Evolutionary conservation across 2,329 filamentous ascomycete genomes (phyloP).

Genomic region (Neonectria neomacrospora): DNA sequence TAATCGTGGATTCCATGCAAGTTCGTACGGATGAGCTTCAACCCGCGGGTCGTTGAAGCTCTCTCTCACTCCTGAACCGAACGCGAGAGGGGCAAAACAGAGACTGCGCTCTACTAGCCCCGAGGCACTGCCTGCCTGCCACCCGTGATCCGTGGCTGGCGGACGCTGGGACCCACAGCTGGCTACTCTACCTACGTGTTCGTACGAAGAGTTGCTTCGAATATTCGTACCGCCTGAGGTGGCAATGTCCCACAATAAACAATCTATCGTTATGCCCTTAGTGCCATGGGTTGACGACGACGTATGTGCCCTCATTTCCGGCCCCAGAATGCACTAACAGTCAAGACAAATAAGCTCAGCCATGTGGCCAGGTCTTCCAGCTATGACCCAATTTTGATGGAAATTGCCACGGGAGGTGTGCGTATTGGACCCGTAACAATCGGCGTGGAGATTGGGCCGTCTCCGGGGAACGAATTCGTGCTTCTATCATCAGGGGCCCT

Average conservation of each 20-base stretch:
- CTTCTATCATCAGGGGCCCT: slow-evolving; percentile 11
- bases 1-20: slow-evolving; percentile 1
- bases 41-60: background rate
- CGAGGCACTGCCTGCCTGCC: background rate
- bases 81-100: background rate
- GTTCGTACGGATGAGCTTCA: background rate
- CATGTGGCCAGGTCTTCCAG: slow-evolving; percentile 12
- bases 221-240: background rate
- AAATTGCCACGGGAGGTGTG: slow-evolving; percentile 18
- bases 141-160: background rate
- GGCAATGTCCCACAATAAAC: slow-evolving; percentile 4
- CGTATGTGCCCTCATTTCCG: slow-evolving; percentile 27
- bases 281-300: slow-evolving; percentile 18
- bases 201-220: too few relatives aligned
- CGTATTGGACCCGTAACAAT: slow-evolving; percentile 9
- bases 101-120: background rate
- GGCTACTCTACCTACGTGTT: background rate
- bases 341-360: slow-evolving; percentile 28
- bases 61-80: background rate
- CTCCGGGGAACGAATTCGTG: slow-evolving; percentile 13
- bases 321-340: slow-evolving; percentile 24
- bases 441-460: slow-evolving; percentile 5
- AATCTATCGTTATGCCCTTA: background rate
- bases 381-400: slow-evolving; percentile 16
- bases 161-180: background rate